phyloP scores from a whole-genome alignment of 176 grass and related monocot genomes.

The Poa annua region DNA sequence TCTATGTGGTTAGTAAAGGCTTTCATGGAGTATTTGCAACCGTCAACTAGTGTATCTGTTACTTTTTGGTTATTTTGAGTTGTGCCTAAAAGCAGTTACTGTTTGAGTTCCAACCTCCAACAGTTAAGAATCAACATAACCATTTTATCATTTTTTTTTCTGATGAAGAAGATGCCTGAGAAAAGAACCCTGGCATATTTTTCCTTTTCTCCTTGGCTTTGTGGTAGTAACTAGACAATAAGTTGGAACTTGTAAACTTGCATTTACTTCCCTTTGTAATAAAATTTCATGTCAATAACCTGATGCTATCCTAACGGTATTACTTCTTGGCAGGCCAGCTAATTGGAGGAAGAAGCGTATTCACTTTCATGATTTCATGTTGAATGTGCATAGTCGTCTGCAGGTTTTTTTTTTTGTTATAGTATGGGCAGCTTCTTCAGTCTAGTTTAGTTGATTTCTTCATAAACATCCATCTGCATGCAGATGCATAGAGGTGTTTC shows the following conservation, averaged over 20 bases:
- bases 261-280: too few species aligned
- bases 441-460: neutral
- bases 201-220: conserved; percentile 13
- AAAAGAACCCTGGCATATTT: neutral
- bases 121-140: conserved; percentile 1
- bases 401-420: conserved; percentile 57
- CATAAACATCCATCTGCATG: conserved; percentile 20
- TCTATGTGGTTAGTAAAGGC: neutral
- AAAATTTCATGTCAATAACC: neutral
- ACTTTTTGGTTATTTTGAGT: neutral
- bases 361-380: conserved; percentile 98
- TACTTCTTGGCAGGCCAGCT: conserved; percentile 63
- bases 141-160: conserved; percentile 14
- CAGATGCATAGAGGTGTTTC: conserved; percentile 98
- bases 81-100: neutral
- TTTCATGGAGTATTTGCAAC: neutral
- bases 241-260: neutral
- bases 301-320: conserved; percentile 21
- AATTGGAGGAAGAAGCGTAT: conserved; percentile 97
- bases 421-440: conserved; percentile 15
- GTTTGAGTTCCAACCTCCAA: neutral
- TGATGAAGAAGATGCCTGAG: neutral
- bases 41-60: neutral
- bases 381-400: conserved; percentile 88
- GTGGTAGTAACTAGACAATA: conserved; percentile 1